A percentile compares a stretch with the other conserved stretches of the same genome.
Conservation (phyloP, 75 land plant species). For the Pinus taeda region DNA sequence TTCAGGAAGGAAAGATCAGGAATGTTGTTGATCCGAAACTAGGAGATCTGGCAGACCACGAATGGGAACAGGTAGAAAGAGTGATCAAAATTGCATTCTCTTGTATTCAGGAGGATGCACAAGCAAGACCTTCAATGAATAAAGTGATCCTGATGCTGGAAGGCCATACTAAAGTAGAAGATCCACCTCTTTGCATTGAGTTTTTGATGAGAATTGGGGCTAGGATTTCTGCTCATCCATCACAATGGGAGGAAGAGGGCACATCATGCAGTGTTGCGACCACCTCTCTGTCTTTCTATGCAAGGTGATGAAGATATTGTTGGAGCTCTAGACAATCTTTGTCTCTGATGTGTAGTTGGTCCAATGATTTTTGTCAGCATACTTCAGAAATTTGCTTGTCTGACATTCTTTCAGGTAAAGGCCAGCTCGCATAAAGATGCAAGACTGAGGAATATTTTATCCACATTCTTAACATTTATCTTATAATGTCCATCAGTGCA, state of each 20-base stretch:
- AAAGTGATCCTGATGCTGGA: conserved; percentile 21
- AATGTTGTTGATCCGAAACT: conserved; percentile 15
- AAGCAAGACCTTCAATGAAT: conserved; percentile 21
- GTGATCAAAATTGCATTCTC: conserved; percentile 15
- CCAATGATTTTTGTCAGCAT: too few relatives aligned
- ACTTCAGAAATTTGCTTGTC: too few relatives aligned
- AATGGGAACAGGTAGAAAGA: conserved; percentile 6
- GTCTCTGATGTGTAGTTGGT: too few relatives aligned
- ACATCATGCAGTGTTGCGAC: neutral
- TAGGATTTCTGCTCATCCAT: neutral
- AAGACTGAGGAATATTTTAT: too few relatives aligned
- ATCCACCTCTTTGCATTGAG: neutral
- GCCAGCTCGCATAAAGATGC: too few relatives aligned
- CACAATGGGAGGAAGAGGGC: neutral
- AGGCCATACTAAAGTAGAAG: conserved; percentile 9
- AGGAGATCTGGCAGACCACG: neutral
- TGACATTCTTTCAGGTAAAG: too few relatives aligned
- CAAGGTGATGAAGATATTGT: neutral
- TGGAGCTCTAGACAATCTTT: too few relatives aligned
- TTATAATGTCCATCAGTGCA: too few relatives aligned
- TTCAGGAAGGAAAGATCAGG: conserved; percentile 10
- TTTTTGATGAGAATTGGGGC: neutral
- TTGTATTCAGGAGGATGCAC: conserved; percentile 23
- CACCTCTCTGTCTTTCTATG: neutral
- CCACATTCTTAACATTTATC: too few relatives aligned